Evolutionary conservation across 768 basidiomycete species (phyloP), one percentile per base, ranked within the genome.

Genomic region (Chlorophyllum brunneum): DNA sequence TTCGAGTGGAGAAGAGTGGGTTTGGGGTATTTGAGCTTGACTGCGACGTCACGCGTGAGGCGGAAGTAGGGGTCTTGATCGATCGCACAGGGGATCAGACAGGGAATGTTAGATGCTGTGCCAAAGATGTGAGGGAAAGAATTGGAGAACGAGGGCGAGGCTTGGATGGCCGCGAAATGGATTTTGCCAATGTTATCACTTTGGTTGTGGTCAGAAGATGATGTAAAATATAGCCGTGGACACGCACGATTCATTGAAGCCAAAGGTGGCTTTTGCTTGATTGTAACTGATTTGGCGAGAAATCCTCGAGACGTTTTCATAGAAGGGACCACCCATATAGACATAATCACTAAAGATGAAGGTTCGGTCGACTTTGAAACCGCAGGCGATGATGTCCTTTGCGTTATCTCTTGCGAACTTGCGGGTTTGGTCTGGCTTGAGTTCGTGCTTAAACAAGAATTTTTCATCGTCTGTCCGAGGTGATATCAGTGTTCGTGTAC

Each of bases 81-180:
- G 66, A 99, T 98, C 11, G 97, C 97, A 63, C 95, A 98, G 10
- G 95, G 95, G 59, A 99, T 99, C 26, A 99, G 77, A 65, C 86
- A 91, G 2, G 95, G 95, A 43, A 98, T 82, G 67, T 91, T 86
- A 51, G 83, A 81, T 34, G 72, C 73, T 4, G 81, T 76, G 47
- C 94, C 95, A 61, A 94, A 99, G 58, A 99, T 98, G 56, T 99
- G 92, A 16, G 97, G 95, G 76, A 98, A 99, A 10, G 95, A 97
- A 68, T 94, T 95, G 56, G 92, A 94, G 76, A 99, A 99, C 15
- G 93, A 90, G 0, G 97, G 95, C 0, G 95, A 83, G 6, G 97
- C 93, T 70, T 99, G 97, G 58, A 99, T 84, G 24, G 97, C 79
- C 30, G 88, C 92, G 66, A 99, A 99, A 71, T 98, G 95, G 54